Evolutionary conservation across 768 basidiomycete species (phyloP), one percentile per base, ranked within the genome.

Genomic region (Naganishia kalamii): DNA sequence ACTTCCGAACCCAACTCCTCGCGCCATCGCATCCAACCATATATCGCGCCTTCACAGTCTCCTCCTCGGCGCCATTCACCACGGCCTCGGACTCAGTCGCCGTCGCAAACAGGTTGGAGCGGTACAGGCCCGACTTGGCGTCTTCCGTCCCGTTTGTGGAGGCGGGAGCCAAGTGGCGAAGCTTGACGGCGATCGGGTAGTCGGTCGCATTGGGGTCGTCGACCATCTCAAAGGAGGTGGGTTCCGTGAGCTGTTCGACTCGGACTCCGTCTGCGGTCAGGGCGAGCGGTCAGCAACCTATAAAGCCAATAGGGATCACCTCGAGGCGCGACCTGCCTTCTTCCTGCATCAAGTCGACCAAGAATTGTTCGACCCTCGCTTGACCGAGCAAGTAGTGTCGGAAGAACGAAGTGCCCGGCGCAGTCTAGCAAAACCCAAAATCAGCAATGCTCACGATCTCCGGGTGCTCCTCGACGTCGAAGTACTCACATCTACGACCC

Each of bases 1-100:
- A 61, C 60, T 61, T 61, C 17, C 63, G 46, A 6, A 64, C 63
- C 63, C 63, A 64, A 23, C 50, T 52, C 40, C 63, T 64, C 32
- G 63, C 63, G 5, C 63, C 63, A 46, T 64, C 63, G n/a, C 63
- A 64, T 6, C 63, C 63, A 8, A 64, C 50, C 37, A 64, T 12
- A 40, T 64, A 64, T 27, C 44, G 49, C 25, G 63, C 40, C 10
- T 29, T 54, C 10, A 48, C 46, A 21, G 32, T 49, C 33, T 63
- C 49, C 11, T 51, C 49, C 21, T 13, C 48, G 11, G 17, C 33
- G 17, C 40, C 62, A 15, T 63, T 50, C n/a, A 35, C 43, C 10
- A 3, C 29, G 27, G 12, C 13, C 13, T 15, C 19, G n/a, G 33
- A 25, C 4, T 6, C 21, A 17, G 12, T 41, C 1, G 33, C 35